Base-by-base conservation (phyloP, 768 basidiomycete species). In the Holtermanniella nyarrowii region DNA sequence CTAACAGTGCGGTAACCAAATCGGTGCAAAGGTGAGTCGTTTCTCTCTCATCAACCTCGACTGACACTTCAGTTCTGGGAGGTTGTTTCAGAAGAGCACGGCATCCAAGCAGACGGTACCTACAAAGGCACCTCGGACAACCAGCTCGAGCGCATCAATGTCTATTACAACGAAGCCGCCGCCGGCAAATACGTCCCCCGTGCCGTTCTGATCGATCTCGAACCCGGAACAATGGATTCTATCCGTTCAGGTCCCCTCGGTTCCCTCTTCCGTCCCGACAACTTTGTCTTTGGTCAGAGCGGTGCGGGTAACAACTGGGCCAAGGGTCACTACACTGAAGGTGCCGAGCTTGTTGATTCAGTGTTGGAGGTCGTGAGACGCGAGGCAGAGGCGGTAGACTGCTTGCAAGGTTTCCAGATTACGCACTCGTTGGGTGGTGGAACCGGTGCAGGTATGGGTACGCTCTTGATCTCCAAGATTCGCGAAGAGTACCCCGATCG, bases 281-380 rank as follows among this genome's bases (percentile, higher is more conserved):
- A 95, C 80, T 93, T 71, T 69, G 89, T 96, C 66, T 95, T 91
- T 60, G 93, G 90, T 50, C 93, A 97, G 75, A 89, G 83, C 73
- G 90, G 90, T 76, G 93, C 90, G 63, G 91, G 93, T 70, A 96
- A 99, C 82, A 97, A 97, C 78, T 97, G 95, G 95, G 93, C 95
- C 21, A 99, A 97, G 84, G 93, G 93, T 62, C 72, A 73, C 54
- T 73, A 72, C 68, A 72, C 72, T 50, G 70, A 72, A 50, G 68
- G 93, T 63, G 95, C 95, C 71, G 95, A 99, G 78, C 82, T 97
- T 71, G 95, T 97, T 60, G 95, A 99, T 77, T 80, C 86, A 43
- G 93, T 99, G 50, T 80, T 97, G 63, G 93, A 99, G 72, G 93
- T 99, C 62, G 91, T 97, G 50, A 86, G 95, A 66, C 95, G 93